Evolutionary conservation across 2,329 filamentous ascomycete genomes (phyloP).

Genomic region (Xylaria sp.): DNA sequence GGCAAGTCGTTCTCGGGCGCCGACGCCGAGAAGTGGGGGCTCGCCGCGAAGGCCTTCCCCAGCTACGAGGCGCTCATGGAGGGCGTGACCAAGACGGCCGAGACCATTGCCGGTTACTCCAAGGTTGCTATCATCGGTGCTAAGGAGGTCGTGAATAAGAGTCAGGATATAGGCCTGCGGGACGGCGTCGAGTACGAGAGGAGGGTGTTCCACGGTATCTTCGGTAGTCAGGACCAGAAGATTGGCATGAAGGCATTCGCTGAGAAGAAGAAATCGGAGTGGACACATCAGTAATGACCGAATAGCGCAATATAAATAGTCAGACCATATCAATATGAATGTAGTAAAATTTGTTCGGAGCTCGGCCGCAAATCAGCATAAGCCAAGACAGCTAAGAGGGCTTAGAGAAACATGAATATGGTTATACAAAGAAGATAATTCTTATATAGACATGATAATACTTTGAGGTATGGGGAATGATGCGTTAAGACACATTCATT

Average conservation of each 20-base stretch:
- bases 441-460: background rate
- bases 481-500: background rate
- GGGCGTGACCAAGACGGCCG: constrained; percentile 82
- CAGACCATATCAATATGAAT: background rate
- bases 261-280: constrained; percentile 92
- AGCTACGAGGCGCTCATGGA: constrained; percentile 84
- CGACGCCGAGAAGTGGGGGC: constrained; percentile 89
- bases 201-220: constrained; percentile 89
- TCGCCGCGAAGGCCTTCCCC: constrained; percentile 84
- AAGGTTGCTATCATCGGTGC: constrained; percentile 86
- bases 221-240: constrained; percentile 97
- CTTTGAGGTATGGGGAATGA: background rate
- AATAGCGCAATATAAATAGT: background rate
- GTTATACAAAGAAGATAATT: background rate
- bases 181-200: constrained; percentile 97
- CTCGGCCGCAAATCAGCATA: background rate
- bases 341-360: background rate
- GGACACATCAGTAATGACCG: constrained; percentile 75
- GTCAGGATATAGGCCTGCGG: constrained; percentile 85
- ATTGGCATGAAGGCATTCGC: constrained; percentile 96
- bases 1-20: constrained; percentile 84
- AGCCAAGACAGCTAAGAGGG: background rate
- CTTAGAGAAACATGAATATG: background rate
- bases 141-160: constrained; percentile 99
- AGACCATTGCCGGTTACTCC: constrained; percentile 88